Base-by-base conservation (phyloP, 768 basidiomycete species). In the Phanerochaete carnosa region DNA sequence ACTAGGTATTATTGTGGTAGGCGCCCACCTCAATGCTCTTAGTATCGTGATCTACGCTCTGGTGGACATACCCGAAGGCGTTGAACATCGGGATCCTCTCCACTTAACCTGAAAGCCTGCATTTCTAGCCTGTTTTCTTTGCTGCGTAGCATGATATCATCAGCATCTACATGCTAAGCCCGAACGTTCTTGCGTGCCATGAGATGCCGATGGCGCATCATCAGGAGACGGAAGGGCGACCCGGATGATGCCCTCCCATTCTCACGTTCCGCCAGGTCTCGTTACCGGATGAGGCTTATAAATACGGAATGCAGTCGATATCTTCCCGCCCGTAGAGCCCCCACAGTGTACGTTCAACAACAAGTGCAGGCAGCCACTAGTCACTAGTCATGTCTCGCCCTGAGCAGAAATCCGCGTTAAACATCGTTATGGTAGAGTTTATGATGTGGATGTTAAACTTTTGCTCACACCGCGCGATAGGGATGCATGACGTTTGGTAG, bases 401-500 rank as follows among this genome's bases (percentile, higher is more conserved):
- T 22, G 55, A 70, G 47, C 77, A 78, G 64, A 80, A 74, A 61
- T 79, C 75, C 61, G 70, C 73, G 3, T 67, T 83, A 58, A 82
- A 82, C 62, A 71, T 83, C 53, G 80, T 84, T 56, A 82, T 84
- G 82, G 82, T 79, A 64, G 19, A 67, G 39, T n/a, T 11, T 29
- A 39, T 37, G 4, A 16, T 19, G 29, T 4, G 30, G 11, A 16
- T 49, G 47, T 15, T 19, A 29, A 32, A 19, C 49, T 28, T 45
- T 64, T 11, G 26, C 47, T 19, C 28, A 16, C 3, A n/a, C 3
- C 22, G 45, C 37, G n/a, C 53, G 2, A 29, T 25, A 43, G 81
- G 82, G 82, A 28, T 78, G 81, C 32, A 82, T 82, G 81, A 83
- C 81, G 5, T 83, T 84, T 63, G 82, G 83, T n/a, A 76, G 73